Conservation (phyloP, 139 green algal genomes). For the Chlorella sp. region DNA sequence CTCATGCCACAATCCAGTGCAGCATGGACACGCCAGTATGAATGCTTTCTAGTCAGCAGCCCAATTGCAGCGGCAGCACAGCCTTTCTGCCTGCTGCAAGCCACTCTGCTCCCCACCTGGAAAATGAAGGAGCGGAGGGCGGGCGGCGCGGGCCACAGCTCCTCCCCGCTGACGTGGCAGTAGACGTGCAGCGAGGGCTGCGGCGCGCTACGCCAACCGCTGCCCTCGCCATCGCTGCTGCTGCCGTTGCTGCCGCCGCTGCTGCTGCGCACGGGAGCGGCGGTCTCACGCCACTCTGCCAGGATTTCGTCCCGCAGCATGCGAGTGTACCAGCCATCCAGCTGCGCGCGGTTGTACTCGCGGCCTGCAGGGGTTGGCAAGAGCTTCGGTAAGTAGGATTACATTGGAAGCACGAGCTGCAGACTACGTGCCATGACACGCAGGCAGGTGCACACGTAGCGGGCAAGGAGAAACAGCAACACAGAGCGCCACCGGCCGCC, state of each 20-base stretch:
- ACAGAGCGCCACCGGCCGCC: not conserved
- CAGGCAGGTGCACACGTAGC: not conserved
- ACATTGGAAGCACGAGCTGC: not conserved
- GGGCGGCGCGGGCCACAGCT: slow-evolving; percentile 85
- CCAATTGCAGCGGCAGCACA: too few species aligned
- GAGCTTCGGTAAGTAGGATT: not conserved
- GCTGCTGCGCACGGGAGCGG: not conserved
- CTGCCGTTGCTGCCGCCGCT: not conserved
- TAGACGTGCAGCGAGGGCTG: slow-evolving; percentile 81
- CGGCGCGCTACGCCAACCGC: not conserved
- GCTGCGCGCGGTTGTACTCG: slow-evolving; percentile 82
- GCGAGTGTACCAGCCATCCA: slow-evolving; percentile 78
- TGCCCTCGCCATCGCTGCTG: not conserved
- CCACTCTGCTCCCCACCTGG: not conserved
- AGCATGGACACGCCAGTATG: too few species aligned
- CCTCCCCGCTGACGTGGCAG: slow-evolving; percentile 92
- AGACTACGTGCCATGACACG: not conserved
- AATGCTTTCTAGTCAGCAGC: too few species aligned
- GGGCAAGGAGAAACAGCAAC: too few species aligned
- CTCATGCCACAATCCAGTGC: too few species aligned
- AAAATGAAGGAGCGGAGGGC: slow-evolving; percentile 92
- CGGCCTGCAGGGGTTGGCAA: slow-evolving; percentile 39
- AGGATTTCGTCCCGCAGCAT: slow-evolving; percentile 85
- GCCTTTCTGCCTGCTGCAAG: too few species aligned
- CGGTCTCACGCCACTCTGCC: slow-evolving; percentile 79